Percentiles rank a stretch among this genome's conserved stretches.
Conservation (phyloP, 2,329 filamentous ascomycete species). For the Stachybotrys echinatus region DNA sequence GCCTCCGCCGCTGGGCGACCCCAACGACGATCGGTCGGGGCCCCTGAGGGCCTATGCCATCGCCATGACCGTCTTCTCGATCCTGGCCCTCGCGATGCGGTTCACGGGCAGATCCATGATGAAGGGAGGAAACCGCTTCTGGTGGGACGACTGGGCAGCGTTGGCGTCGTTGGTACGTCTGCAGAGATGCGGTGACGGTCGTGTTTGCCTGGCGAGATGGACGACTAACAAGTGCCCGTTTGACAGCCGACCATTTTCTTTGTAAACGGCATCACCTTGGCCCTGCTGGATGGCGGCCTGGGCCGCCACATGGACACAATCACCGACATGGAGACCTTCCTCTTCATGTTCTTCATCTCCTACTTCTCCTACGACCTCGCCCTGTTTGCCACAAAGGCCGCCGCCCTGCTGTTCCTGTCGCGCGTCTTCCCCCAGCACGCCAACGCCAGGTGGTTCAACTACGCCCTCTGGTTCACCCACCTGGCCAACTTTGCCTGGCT, state of each 20-base stretch:
- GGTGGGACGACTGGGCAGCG: background rate
- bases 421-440: background rate
- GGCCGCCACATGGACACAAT: background rate
- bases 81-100: background rate
- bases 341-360: background rate
- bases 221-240: no score
- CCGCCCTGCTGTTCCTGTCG: slow-evolving; percentile 1
- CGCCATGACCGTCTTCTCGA: background rate
- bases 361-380: background rate
- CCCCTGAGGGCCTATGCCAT: background rate
- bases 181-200: no score
- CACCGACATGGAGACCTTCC: background rate
- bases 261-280: no score
- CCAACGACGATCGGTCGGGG: no score
- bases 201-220: no score
- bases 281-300: background rate
- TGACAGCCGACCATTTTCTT: background rate
- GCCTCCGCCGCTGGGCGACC: no score
- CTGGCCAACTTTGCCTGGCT: background rate
- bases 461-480: background rate
- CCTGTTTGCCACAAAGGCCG: background rate
- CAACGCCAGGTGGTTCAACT: background rate
- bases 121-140: background rate
- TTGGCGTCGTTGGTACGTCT: background rate
- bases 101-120: background rate